Base-by-base conservation (phyloP, 2,329 filamentous ascomycete species). In the Hortaea werneckii region DNA sequence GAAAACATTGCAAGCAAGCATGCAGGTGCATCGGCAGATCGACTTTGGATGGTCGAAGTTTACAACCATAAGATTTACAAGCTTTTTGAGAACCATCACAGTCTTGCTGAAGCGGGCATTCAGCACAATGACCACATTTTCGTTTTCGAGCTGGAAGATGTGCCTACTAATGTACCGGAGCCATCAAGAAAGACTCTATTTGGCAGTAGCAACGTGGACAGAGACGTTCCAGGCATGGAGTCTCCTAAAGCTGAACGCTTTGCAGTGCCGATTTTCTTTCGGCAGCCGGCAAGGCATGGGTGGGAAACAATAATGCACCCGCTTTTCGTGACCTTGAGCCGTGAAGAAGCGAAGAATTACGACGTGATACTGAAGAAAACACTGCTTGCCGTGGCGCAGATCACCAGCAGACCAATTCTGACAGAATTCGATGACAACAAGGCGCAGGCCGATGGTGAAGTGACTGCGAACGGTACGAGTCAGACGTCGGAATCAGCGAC, bases 11-110 rank as follows among this genome's bases (percentile, higher is more conserved):
- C 73, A 6, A 71, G 71, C 50, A 77, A 76, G 54, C 68, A 77
- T 46, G 35, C 63, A 58, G 55, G 68, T 59, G 57, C 79, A 76
- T 49, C 68, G 45, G 61, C 73, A 42, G 75, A 81, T 41, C 77
- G 79, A 9, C 62, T 95, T n/a, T 80, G 95, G 60, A 81, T 82
- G 10, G 82, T 80, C 1, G 92, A 98, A 58, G 80, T 94, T 42
- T 94, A 87, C 63, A 84, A 80, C 55, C 74, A 80, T 54, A 87
- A 83, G 55, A 89, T 95, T 65, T 96, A 89, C 72, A 90, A 88
- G 60, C 76, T 87, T 42, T 88, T 92, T 54, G 78, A 87, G 26
- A 85, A 95, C 57, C 69, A 68, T 6, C 73, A 75, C 29, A 69
- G 72, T 6, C 80, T 89, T 7, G 80, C 80, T 0, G 88, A 95